phyloP scores from a whole-genome alignment of 208 protist genomes.

The Acanthamoeba quina region DNA sequence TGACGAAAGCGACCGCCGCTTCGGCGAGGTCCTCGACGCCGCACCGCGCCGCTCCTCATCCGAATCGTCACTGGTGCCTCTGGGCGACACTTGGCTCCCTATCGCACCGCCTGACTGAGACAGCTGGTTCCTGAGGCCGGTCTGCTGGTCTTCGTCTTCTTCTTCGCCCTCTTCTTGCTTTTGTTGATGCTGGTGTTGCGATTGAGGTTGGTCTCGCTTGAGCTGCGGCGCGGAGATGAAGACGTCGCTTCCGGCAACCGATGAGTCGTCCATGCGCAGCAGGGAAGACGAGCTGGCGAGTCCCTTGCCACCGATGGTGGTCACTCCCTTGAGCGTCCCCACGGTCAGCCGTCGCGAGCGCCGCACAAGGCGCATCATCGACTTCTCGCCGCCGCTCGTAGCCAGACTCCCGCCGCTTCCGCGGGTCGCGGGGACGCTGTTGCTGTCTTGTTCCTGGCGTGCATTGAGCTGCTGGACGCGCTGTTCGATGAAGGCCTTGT shows the following conservation, averaged over 20 bases:
- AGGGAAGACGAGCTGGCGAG: background rate
- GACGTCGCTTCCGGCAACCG: background rate
- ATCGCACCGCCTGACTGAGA: background rate
- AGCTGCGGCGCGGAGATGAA: background rate
- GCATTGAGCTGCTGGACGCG: background rate
- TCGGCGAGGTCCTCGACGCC: background rate
- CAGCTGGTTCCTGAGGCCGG: background rate
- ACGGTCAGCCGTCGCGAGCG: background rate
- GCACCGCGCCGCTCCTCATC: too few relatives aligned
- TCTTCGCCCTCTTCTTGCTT: background rate
- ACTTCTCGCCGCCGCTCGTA: background rate
- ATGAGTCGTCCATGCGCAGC: background rate
- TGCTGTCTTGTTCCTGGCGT: background rate
- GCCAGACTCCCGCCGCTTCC: background rate
- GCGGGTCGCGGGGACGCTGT: background rate
- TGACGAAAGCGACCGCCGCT: background rate
- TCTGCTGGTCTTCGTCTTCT: background rate
- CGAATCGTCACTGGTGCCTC: background rate
- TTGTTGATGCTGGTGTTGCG: background rate
- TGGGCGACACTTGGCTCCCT: background rate
- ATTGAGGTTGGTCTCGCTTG: background rate
- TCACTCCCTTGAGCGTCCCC: background rate
- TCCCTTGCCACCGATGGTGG: background rate
- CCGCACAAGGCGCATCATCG: background rate
- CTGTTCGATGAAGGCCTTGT: constrained; percentile 6